Percentiles rank a stretch among this genome's conserved stretches.
Evolutionary conservation across 768 basidiomycete genomes (phyloP).

Genomic region (Boletus sensibilis): DNA sequence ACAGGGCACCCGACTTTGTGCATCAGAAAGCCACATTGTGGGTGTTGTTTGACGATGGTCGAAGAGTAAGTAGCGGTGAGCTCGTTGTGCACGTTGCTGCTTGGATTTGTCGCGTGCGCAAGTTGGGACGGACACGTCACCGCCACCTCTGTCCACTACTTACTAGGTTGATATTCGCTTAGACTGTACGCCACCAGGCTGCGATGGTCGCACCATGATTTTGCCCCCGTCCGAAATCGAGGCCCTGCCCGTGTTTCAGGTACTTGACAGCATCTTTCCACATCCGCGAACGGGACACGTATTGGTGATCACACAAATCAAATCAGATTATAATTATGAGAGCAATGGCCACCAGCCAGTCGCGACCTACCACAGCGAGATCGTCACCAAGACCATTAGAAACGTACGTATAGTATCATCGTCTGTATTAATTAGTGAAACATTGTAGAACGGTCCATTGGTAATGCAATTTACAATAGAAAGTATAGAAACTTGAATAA

Average conservation of each 20-base stretch:
- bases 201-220: neutral
- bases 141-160: no score
- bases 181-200: no score
- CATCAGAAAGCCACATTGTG: constrained; percentile 53
- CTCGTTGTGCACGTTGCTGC: neutral
- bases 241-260: neutral
- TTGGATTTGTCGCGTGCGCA: constrained; percentile 5
- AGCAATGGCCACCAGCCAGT: no score
- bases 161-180: no score
- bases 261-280: neutral
- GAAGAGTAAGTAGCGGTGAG: neutral
- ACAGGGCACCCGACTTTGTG: constrained; percentile 40
- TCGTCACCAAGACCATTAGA: neutral
- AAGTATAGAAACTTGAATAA: constrained; percentile 28
- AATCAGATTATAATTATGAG: neutral
- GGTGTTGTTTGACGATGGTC: constrained; percentile 1
- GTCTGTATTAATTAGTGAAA: constrained; percentile 8
- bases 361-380: neutral
- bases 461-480: constrained; percentile 26
- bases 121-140: constrained; percentile 23
- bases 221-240: neutral
- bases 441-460: constrained; percentile 15
- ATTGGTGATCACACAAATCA: neutral
- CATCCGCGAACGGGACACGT: no score
- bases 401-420: constrained; percentile 10